Conservation (phyloP, 2,329 filamentous ascomycete genomes). For the Ophiostoma sp. region DNA sequence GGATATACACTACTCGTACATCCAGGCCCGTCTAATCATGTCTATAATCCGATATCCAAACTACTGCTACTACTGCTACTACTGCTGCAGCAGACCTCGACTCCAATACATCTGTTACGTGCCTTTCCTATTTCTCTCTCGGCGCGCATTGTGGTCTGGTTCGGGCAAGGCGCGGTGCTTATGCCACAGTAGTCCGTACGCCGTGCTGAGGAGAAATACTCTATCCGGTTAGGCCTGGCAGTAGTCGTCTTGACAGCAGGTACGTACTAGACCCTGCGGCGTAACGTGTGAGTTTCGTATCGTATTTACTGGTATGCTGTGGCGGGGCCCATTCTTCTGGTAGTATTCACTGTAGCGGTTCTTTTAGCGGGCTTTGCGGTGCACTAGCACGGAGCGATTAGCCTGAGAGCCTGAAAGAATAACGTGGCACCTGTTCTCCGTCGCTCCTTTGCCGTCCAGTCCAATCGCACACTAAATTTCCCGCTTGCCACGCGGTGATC, state of each 20-base stretch:
- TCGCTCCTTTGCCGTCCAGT: neutral
- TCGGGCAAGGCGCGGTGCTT: conserved; percentile 1
- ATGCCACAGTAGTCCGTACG: neutral
- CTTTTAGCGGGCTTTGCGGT: neutral
- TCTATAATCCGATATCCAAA: too few species aligned
- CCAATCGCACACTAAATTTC: neutral
- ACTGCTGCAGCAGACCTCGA: too few species aligned
- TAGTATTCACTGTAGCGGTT: neutral
- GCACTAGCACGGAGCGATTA: neutral
- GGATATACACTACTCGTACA: too few species aligned
- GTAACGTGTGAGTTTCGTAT: conserved; percentile 1
- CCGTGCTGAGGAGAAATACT: neutral
- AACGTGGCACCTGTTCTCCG: neutral
- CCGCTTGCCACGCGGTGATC: conserved; percentile 4
- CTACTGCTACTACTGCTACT: too few species aligned
- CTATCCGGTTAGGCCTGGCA: neutral
- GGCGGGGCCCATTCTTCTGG: too few species aligned
- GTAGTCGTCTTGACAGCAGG: too few species aligned
- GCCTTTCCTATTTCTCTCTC: conserved; percentile 10
- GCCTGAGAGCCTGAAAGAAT: neutral
- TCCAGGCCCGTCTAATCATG: too few species aligned
- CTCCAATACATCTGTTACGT: neutral
- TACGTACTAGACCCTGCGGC: too few species aligned
- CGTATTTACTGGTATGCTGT: too few species aligned
- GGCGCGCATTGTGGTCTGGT: conserved; percentile 8